Conservation (phyloP, 768 basidiomycete species). For the Lentinus brumalis region DNA sequence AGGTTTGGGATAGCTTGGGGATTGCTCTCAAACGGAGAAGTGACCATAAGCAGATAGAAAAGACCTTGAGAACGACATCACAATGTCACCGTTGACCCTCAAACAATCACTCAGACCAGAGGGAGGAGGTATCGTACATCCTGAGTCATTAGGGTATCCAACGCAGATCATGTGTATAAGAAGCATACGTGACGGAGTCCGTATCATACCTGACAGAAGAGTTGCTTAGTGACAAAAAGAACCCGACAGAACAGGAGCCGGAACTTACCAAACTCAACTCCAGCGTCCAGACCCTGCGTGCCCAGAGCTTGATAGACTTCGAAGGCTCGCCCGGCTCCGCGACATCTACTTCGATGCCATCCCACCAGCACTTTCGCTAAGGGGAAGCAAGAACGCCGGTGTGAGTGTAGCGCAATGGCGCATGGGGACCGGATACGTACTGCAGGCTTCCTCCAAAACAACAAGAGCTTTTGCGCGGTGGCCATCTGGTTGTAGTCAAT, state of each 20-base stretch:
- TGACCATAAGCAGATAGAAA: neutral
- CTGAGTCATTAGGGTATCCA: slow-evolving; percentile 19
- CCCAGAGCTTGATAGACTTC: slow-evolving; percentile 87
- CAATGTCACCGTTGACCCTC: neutral
- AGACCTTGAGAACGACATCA: neutral
- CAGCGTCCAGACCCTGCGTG: slow-evolving; percentile 95
- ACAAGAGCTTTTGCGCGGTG: slow-evolving; percentile 92
- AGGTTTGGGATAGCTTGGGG: too few species aligned
- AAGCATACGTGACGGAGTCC: slow-evolving; percentile 1
- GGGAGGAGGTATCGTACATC: slow-evolving; percentile 18
- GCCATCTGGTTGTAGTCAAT: slow-evolving; percentile 94
- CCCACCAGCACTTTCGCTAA: slow-evolving; percentile 99
- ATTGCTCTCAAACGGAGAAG: neutral
- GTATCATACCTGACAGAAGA: slow-evolving; percentile 18
- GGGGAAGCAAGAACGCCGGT: slow-evolving; percentile 3
- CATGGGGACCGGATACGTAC: slow-evolving; percentile 50
- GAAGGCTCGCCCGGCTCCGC: slow-evolving; percentile 54
- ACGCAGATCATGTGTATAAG: neutral
- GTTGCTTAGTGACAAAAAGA: neutral
- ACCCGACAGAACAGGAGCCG: neutral
- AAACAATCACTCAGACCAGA: neutral
- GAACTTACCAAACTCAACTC: slow-evolving; percentile 85
- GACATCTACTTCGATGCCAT: slow-evolving; percentile 89
- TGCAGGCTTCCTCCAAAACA: slow-evolving; percentile 99
- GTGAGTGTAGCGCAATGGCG: slow-evolving; percentile 5